phyloP scores from a whole-genome alignment of 305 asterid species.

The Nicotiana rustica region DNA sequence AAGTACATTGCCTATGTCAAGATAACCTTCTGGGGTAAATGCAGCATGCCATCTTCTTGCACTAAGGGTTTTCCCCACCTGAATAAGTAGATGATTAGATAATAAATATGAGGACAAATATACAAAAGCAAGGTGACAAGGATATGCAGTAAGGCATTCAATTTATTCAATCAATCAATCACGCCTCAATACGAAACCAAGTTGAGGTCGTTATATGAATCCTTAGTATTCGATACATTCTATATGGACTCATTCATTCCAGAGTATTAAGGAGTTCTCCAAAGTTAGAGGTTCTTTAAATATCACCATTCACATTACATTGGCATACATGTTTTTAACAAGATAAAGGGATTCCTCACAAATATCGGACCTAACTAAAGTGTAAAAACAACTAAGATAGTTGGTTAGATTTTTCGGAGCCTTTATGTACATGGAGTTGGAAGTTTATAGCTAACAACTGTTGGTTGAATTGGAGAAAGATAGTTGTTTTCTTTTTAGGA shows the following conservation, averaged over 20 bases:
- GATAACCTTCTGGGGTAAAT: slow-evolving; percentile 62
- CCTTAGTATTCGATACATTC: not conserved
- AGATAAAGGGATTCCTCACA: not conserved
- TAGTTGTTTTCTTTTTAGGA: not conserved
- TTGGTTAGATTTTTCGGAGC: not conserved
- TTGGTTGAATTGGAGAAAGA: not conserved
- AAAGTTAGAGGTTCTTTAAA: not conserved
- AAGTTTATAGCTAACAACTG: not conserved
- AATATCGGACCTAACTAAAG: not conserved
- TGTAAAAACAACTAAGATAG: not conserved
- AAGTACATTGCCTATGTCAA: slow-evolving; percentile 65
- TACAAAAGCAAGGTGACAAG: slow-evolving; percentile 5
- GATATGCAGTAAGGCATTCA: not conserved
- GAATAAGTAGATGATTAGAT: slow-evolving; percentile 35
- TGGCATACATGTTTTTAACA: not conserved
- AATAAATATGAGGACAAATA: not conserved
- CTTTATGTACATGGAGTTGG: not conserved
- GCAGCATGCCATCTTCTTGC: slow-evolving; percentile 67
- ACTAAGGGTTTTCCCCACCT: slow-evolving; percentile 77
- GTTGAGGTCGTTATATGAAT: not conserved
- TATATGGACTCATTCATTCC: not conserved
- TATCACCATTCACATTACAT: not conserved
- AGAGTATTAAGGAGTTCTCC: not conserved
- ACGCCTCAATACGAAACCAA: slow-evolving; percentile 6
- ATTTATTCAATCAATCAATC: not conserved